Evolutionary conservation across 148 eudicot species (phyloP).

Genomic region (Rhododendron molle): DNA sequence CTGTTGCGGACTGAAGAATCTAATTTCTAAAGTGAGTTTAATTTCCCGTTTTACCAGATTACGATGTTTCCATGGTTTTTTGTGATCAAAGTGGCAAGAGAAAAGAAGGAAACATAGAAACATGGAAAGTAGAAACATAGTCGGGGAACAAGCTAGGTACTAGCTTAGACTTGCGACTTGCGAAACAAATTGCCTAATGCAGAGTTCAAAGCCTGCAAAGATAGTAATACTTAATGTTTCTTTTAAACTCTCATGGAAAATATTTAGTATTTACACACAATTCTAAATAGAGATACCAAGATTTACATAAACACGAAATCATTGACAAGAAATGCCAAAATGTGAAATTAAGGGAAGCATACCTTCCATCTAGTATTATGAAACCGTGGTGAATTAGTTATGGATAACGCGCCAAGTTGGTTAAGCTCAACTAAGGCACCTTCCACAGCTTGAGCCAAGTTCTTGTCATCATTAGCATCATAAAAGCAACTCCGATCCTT

Average conservation of each 20-base stretch:
- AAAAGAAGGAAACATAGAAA: too few relatives aligned
- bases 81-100: too few relatives aligned
- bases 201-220: not conserved
- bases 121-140: too few relatives aligned
- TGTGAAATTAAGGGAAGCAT: not conserved
- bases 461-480: conserved; percentile 30
- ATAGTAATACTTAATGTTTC: not conserved
- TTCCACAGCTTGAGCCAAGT: conserved; percentile 24
- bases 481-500: conserved; percentile 28
- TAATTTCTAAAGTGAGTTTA: too few relatives aligned
- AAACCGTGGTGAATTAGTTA: not conserved
- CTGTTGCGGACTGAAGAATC: not conserved
- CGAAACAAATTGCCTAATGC: too few relatives aligned
- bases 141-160: too few relatives aligned
- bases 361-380: conserved; percentile 2
- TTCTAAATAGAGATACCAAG: not conserved
- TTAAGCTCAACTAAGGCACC: conserved; percentile 16
- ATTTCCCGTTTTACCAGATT: too few relatives aligned
- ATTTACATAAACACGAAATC: not conserved
- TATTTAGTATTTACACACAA: not conserved
- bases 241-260: not conserved
- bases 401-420: not conserved
- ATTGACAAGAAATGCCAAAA: not conserved
- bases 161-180: too few relatives aligned
- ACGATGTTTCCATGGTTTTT: too few relatives aligned